A percentile compares a stretch with the other conserved stretches of the same genome.
phyloP scores from a whole-genome alignment of 176 grass and related monocot species.

The Calamus simplicifolius region DNA sequence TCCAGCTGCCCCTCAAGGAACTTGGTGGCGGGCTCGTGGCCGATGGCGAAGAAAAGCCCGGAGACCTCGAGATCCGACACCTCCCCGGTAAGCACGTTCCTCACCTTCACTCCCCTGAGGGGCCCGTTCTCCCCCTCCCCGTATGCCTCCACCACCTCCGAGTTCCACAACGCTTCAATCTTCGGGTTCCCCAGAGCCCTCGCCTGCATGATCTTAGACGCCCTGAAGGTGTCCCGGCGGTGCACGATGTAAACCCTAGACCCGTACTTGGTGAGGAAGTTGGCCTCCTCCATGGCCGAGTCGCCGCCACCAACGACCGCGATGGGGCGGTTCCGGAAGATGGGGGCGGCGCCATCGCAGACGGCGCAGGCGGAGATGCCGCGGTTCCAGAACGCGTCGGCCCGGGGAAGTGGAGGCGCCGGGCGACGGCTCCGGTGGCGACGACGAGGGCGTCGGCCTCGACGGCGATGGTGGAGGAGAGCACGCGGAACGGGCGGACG shows the following conservation, averaged over 20 bases:
- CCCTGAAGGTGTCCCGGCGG: conserved; percentile 73
- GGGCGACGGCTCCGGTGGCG: conserved; percentile 78
- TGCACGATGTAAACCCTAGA: conserved; percentile 88
- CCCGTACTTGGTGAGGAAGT: conserved; percentile 96
- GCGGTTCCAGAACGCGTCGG: conserved; percentile 77
- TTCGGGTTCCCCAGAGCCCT: conserved; percentile 77
- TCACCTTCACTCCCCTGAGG: conserved; percentile 72
- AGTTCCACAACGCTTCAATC: conserved; percentile 78
- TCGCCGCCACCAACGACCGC: conserved; percentile 85
- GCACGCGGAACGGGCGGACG: conserved; percentile 50
- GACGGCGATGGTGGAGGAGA: conserved; percentile 54
- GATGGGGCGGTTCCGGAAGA: conserved; percentile 80
- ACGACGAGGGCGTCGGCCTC: conserved; percentile 71
- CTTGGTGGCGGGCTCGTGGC: conserved; percentile 86
- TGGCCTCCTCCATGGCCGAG: conserved; percentile 98
- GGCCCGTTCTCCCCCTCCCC: conserved; percentile 29
- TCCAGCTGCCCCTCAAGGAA: conserved; percentile 91
- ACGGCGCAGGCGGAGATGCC: conserved; percentile 98
- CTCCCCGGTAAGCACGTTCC: conserved; percentile 49
- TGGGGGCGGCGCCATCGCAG: conserved; percentile 91
- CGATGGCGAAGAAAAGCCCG: conserved; percentile 93
- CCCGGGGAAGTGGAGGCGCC: conserved; percentile 63
- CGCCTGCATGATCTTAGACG: conserved; percentile 99
- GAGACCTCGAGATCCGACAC: conserved; percentile 57
- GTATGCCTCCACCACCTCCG: conserved; percentile 80